Conservation (phyloP, 352 stramenopile species). For the Globisporangium heterothallicum region DNA sequence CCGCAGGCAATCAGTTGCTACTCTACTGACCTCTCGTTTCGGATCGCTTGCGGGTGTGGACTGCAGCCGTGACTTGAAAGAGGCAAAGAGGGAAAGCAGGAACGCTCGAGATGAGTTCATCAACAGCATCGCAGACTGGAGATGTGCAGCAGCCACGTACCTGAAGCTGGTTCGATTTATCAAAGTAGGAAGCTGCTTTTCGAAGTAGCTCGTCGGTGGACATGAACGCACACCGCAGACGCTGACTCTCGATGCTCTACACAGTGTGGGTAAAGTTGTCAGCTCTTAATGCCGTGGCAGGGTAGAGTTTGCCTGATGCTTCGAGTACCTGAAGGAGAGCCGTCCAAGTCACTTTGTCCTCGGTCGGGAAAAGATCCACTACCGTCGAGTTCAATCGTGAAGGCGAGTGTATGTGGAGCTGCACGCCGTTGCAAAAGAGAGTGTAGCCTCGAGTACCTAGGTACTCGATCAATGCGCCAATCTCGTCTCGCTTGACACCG, state of each 20-base stretch:
- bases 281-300: neutral
- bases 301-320: too few relatives aligned
- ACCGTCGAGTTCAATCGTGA: neutral
- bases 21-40: slow-evolving; percentile 3
- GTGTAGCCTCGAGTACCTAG: slow-evolving; percentile 4
- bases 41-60: slow-evolving; percentile 6
- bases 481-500: slow-evolving; percentile 3
- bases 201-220: slow-evolving; percentile 18
- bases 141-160: slow-evolving; percentile 7
- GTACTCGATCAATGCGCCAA: slow-evolving; percentile 4
- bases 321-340: slow-evolving; percentile 13
- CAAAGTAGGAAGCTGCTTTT: slow-evolving; percentile 26
- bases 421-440: neutral
- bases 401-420: neutral
- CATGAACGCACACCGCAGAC: slow-evolving; percentile 28
- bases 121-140: too few relatives aligned
- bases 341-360: slow-evolving; percentile 8
- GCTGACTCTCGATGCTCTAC: slow-evolving; percentile 24
- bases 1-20: too few relatives aligned
- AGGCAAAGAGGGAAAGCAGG: neutral
- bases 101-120: too few relatives aligned
- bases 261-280: slow-evolving; percentile 1
- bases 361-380: slow-evolving; percentile 10
- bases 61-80: slow-evolving; percentile 7
- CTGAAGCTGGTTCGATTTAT: slow-evolving; percentile 29